Evolutionary conservation across 495 filamentous ascomycete species (phyloP).

Genomic region (Aspergillus coremiiformis): DNA sequence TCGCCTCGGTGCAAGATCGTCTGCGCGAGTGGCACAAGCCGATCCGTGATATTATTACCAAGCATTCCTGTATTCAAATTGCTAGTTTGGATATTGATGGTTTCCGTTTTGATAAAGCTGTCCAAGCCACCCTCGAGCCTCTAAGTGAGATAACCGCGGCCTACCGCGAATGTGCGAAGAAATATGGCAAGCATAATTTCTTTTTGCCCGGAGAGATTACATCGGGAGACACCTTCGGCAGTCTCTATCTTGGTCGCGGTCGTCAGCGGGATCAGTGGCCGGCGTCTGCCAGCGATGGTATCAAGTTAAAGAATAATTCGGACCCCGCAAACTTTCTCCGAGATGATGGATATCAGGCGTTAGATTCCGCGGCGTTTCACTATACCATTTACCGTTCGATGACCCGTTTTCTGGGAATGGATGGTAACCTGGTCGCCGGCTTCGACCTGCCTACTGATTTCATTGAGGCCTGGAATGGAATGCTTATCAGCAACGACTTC

Average conservation of each 20-base stretch:
- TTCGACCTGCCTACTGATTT: constrained; percentile 54
- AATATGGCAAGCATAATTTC: constrained; percentile 55
- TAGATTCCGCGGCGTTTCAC: constrained; percentile 65
- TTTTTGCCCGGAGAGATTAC: constrained; percentile 60
- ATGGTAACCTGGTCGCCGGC: constrained; percentile 54
- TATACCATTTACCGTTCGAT: constrained; percentile 63
- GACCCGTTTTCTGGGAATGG: constrained; percentile 58
- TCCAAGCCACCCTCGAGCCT: constrained; percentile 58
- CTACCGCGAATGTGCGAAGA: constrained; percentile 49
- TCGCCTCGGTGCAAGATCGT: constrained; percentile 68
- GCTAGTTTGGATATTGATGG: constrained; percentile 58
- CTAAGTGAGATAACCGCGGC: constrained; percentile 48
- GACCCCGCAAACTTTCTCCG: constrained; percentile 48
- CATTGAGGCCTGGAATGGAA: constrained; percentile 52
- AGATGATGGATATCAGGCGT: constrained; percentile 45
- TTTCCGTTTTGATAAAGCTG: constrained; percentile 63
- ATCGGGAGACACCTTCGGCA: constrained; percentile 53
- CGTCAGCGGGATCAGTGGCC: constrained; percentile 47
- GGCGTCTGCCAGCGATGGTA: constrained; percentile 38
- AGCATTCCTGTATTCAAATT: constrained; percentile 61
- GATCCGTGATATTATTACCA: constrained; percentile 51
- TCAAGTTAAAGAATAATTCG: constrained; percentile 38
- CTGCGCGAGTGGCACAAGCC: constrained; percentile 62
- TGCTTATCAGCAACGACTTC: constrained; percentile 60
- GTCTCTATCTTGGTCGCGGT: constrained; percentile 63